Evolutionary conservation across 805 yeast genomes (phyloP), one percentile per base, ranked within the genome.

Genomic region (Isabelozyma pseudorhagii): DNA sequence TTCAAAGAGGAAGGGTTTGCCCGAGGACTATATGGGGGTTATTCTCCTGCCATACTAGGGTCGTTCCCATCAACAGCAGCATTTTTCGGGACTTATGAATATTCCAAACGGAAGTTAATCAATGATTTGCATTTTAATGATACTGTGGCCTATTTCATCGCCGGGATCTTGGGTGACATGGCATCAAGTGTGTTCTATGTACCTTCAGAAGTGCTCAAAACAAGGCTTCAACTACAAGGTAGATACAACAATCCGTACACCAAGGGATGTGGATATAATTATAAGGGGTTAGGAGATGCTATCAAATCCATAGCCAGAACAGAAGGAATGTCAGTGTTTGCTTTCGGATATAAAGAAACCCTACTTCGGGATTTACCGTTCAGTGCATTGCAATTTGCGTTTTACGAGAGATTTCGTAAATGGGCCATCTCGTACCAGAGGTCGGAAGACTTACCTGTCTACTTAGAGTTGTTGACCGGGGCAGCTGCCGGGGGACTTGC

Each of bases 401-500:
- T 94, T 60, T 94, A 94, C 68, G 99, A 94, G 67, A 81, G 82
- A 62, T 85, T 87, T 57, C 76, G 96, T 59, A 77, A 79, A 53
- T 67, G 71, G 58, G 90, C 93, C 0, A 83, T 73, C 7, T 48
- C 54, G 18, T 73, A 67, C 50, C 60, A 73, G 47, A 51, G 52
- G 9, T 47, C 54, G 10, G 52, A 60, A 8, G 83, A 81, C 43
- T 66, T 88, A 47, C 79, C 86, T 1, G 67, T 86, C 7, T 47
- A 74, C 5, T 66, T 79, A 40, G 99, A 94, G 67, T 72, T 94
- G 27, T 52, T 79, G 11, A 91, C 97, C 0, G 99, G 99, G 48
- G 98, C 97, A 0, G 84, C 89, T 0, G 98, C 99, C 2, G 97
- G 97, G 56, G 97, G 97, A 0, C 69, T 91, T 27, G 96, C 97